These are phyloP conservation scores for Priceomyces haplophilus DNA, from an alignment of 805 yeast genomes.

Conservation along the genomic window DNA sequence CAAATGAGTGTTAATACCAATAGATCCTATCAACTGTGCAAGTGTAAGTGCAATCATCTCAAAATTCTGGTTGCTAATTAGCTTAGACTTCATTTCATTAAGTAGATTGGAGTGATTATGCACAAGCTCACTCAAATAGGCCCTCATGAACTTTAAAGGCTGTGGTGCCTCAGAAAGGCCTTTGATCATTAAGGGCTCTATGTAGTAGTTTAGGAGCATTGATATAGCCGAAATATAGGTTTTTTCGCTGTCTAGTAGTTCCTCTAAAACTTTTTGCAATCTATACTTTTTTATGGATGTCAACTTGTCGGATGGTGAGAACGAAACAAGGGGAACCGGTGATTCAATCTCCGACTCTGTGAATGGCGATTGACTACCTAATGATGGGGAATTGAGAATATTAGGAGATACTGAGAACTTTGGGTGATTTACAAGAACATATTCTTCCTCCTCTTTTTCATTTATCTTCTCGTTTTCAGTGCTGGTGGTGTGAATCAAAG, in stretches of 20 bases:
- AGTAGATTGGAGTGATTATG: constrained; percentile 25
- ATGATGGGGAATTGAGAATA: neutral
- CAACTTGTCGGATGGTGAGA: constrained; percentile 14
- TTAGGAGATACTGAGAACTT: neutral
- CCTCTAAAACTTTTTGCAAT: constrained; percentile 35
- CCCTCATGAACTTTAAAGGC: constrained; percentile 9
- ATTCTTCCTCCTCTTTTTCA: neutral
- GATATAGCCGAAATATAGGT: constrained; percentile 45
- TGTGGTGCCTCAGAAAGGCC: constrained; percentile 21
- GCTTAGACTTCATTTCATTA: constrained; percentile 11
- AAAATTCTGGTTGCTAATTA: constrained; percentile 12
- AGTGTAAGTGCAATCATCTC: constrained; percentile 3
- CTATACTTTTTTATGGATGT: neutral
- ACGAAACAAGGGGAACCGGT: constrained; percentile 19
- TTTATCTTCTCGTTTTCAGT: neutral
- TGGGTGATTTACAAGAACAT: neutral
- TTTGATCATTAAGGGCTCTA: constrained; percentile 33
- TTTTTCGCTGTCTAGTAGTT: constrained; percentile 48
- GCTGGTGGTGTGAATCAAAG: neutral
- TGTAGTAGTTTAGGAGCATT: constrained; percentile 41
- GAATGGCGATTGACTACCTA: constrained; percentile 4
- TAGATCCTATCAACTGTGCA: constrained; percentile 10
- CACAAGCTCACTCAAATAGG: constrained; percentile 15
- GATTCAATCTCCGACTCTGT: constrained; percentile 11
- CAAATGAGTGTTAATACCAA: constrained; percentile 17